Conservation (phyloP, 768 basidiomycete genomes). For the Leccinum barrowsii region DNA sequence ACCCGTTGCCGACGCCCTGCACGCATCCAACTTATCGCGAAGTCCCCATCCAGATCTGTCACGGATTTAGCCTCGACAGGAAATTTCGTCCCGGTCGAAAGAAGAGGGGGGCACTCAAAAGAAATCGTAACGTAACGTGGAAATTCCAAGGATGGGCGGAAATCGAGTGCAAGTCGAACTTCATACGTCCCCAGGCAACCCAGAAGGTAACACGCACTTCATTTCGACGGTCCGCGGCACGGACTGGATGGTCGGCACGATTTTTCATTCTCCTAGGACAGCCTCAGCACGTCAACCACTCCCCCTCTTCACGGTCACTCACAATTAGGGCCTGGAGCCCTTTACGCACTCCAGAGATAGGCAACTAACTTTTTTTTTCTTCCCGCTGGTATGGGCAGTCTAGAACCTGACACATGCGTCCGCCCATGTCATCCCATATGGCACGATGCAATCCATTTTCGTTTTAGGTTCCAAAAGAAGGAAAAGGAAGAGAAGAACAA, state of each 20-base stretch:
- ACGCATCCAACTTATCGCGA: constrained; percentile 17
- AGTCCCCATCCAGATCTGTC: constrained; percentile 5
- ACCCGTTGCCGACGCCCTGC: constrained; percentile 12
- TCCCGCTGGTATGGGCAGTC: constrained; percentile 7
- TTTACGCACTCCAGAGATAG: constrained; percentile 9
- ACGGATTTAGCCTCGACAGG: constrained; percentile 9
- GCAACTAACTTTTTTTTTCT: background rate
- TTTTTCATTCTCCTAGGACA: constrained; percentile 18
- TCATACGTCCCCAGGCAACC: constrained; percentile 9
- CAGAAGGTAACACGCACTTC: constrained; percentile 4
- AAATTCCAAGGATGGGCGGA: constrained; percentile 18
- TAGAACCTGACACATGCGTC: constrained; percentile 19
- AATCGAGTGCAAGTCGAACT: constrained; percentile 9
- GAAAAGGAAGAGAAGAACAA: background rate
- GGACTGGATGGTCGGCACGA: background rate
- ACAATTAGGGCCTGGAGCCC: background rate
- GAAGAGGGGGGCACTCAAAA: constrained; percentile 4
- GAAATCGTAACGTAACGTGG: constrained; percentile 26
- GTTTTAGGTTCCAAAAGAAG: background rate
- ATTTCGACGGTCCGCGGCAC: background rate
- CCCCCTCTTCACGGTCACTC: background rate
- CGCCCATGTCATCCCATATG: constrained; percentile 7
- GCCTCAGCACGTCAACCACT: constrained; percentile 12
- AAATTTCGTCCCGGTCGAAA: constrained; percentile 11
- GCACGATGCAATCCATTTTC: constrained; percentile 8